Evolutionary conservation across 2,329 filamentous ascomycete genomes (phyloP).

Genomic region (Sporothrix pallida): DNA sequence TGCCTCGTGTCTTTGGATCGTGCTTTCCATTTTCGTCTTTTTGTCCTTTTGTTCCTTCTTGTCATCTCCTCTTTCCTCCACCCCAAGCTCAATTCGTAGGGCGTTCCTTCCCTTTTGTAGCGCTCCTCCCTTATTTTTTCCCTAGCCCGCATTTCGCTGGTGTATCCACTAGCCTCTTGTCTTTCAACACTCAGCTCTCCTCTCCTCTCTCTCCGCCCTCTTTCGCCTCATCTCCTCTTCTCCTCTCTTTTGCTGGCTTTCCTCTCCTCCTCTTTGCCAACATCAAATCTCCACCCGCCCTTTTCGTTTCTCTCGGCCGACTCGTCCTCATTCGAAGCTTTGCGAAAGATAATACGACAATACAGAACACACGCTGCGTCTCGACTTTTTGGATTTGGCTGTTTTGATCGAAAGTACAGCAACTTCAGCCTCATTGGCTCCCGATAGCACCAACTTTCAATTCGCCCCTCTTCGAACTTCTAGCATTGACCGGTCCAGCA

Average conservation of each 20-base stretch:
- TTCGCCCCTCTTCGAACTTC: not conserved
- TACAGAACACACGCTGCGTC: not conserved
- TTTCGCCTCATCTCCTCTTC: conserved; percentile 6
- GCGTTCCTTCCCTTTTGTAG: not conserved
- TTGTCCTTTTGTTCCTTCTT: not conserved
- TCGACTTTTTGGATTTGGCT: not conserved
- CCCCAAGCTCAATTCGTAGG: conserved; percentile 24
- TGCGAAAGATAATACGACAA: not conserved
- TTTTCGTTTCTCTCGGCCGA: conserved; percentile 12
- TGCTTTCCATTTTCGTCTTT: not conserved
- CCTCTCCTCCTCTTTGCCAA: not conserved
- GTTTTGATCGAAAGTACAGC: not conserved
- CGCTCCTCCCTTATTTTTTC: conserved; percentile 13
- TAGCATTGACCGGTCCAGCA: too few relatives aligned
- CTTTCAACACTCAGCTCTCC: conserved; percentile 24
- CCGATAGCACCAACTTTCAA: not conserved
- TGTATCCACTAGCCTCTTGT: conserved; percentile 17
- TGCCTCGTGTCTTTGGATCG: not conserved
- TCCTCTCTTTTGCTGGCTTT: not conserved
- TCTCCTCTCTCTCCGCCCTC: conserved; percentile 13
- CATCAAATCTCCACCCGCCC: not conserved
- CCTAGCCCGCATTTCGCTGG: conserved; percentile 22
- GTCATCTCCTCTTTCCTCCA: not conserved
- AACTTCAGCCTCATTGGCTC: too few relatives aligned
- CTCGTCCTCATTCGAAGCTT: not conserved